Evolutionary conservation across 2,329 filamentous ascomycete genomes (phyloP), one percentile per base, ranked within the genome.

Genomic region (Scleromitrula shiraiana): DNA sequence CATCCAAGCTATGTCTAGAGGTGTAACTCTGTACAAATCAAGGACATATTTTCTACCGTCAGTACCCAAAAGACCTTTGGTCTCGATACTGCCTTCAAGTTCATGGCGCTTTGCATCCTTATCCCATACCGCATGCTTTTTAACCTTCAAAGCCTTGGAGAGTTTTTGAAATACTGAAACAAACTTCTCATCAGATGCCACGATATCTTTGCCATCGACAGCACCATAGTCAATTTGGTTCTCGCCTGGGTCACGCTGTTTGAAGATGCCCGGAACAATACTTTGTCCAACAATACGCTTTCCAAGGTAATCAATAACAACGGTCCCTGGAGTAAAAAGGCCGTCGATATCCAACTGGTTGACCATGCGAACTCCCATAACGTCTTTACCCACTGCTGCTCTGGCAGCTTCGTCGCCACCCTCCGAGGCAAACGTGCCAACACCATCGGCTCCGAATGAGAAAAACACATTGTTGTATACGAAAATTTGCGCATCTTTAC

Each of bases 381-480:
- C 90, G 62, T 98, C 93, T 71, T 98, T 98, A 55, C 90, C 91
- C 5, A 94, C 95, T 22, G 94, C 93, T 49, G 97, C 88, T 50
- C 91, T 82, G 12, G 93, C 93, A 56, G 93, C 93, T 70, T 98
- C 93, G 57, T 98, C 91, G 17, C 93, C 93, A 56, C 93, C 93
- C 69, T 98, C 93, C 3, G 85, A 90, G 9, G 89, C 90, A 67
- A 98, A 98, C 14, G 93, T 98, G 36, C 93, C 91, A 38, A 97
- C 93, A 44, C 93, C 94, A 65, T 98, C 93, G 37, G 93, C 91
- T 53, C 93, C 93, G 59, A 96, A 97, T 0, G 93, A 97, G 73
- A 95, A 98, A 73, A 98, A 98, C 57, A 98, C 89, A 69, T 98
- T 98, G 75, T 97, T 97, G 74, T 97, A 96, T 20, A 98, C 91